phyloP scores from a whole-genome alignment of 306 rosid species.

The Ormosia semicastrata region DNA sequence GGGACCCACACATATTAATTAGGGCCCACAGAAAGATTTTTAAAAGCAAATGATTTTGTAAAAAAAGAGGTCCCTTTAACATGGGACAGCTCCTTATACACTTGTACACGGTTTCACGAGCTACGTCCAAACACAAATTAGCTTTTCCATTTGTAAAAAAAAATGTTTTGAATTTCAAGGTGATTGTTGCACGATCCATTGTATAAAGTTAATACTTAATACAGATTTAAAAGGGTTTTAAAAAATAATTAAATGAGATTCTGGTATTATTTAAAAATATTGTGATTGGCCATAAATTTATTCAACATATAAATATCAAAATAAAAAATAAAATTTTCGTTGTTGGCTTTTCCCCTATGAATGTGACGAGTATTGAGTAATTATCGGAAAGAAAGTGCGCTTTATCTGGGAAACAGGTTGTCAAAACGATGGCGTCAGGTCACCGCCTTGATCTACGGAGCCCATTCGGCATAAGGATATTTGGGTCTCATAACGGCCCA shows the following conservation, averaged over 20 bases:
- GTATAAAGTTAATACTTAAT: not conserved
- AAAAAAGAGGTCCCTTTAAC: not conserved
- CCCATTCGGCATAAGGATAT: not conserved
- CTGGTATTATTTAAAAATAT: not conserved
- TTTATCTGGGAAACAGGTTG: not conserved
- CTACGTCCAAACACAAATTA: not conserved
- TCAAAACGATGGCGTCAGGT: not conserved
- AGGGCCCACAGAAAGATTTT: not conserved
- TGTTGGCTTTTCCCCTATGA: not conserved
- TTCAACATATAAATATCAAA: not conserved
- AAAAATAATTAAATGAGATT: not conserved
- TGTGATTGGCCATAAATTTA: not conserved
- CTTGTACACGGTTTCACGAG: slow-evolving; percentile 24
- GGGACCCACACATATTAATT: slow-evolving; percentile 6
- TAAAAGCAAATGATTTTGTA: not conserved
- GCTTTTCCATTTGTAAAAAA: not conserved
- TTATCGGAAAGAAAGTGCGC: not conserved
- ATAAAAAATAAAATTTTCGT: not conserved
- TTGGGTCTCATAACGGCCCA: slow-evolving; percentile 10
- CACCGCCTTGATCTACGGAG: slow-evolving; percentile 30
- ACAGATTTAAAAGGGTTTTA: not conserved
- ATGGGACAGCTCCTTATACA: slow-evolving; percentile 29
- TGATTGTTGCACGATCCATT: slow-evolving; percentile 27
- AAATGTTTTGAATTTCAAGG: not conserved
- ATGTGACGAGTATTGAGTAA: slow-evolving; percentile 15